phyloP scores from a whole-genome alignment of 768 basidiomycete species.

The Rhodotorula diobovata region DNA sequence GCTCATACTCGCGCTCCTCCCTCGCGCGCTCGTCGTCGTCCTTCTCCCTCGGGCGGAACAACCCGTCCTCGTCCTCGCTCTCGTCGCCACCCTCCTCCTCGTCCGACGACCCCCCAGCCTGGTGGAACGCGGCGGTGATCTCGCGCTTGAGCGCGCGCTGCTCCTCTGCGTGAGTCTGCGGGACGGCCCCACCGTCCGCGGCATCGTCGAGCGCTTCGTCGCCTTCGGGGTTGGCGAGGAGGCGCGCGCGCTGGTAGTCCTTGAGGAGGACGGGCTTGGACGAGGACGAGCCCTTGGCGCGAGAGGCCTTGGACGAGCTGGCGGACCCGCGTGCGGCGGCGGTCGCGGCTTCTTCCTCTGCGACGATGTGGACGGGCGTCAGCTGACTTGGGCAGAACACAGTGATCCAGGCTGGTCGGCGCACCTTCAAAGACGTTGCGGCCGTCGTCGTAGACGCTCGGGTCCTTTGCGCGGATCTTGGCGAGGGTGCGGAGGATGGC shows the following conservation, averaged over 20 bases:
- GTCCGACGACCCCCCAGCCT: conserved; percentile 8
- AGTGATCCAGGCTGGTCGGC: neutral
- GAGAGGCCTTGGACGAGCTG: conserved; percentile 1
- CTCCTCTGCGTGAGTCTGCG: conserved; percentile 70
- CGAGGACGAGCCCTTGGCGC: neutral
- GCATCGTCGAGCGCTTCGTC: conserved; percentile 37
- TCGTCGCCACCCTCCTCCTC: conserved; percentile 52
- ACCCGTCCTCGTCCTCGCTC: conserved; percentile 60
- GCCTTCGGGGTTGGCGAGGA: conserved; percentile 43
- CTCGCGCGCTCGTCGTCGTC: conserved; percentile 68
- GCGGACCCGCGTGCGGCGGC: neutral
- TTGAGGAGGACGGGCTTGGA: conserved; percentile 47
- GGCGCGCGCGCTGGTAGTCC: conserved; percentile 49
- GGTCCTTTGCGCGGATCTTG: conserved; percentile 74
- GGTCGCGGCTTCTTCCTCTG: conserved; percentile 37
- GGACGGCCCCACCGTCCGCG: conserved; percentile 50
- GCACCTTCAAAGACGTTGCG: conserved; percentile 75
- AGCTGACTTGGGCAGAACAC: neutral
- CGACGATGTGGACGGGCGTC: neutral
- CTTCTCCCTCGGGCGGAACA: conserved; percentile 70
- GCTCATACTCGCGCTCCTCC: conserved; percentile 80
- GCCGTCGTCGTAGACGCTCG: conserved; percentile 69
- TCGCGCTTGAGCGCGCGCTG: conserved; percentile 69
- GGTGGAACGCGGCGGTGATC: conserved; percentile 75
- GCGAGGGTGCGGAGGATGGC: conserved; percentile 88